These are phyloP conservation scores for Raffaelea ambrosiae DNA, from an alignment of 2,329 filamentous ascomycete species.

Conservation along the genomic window DNA sequence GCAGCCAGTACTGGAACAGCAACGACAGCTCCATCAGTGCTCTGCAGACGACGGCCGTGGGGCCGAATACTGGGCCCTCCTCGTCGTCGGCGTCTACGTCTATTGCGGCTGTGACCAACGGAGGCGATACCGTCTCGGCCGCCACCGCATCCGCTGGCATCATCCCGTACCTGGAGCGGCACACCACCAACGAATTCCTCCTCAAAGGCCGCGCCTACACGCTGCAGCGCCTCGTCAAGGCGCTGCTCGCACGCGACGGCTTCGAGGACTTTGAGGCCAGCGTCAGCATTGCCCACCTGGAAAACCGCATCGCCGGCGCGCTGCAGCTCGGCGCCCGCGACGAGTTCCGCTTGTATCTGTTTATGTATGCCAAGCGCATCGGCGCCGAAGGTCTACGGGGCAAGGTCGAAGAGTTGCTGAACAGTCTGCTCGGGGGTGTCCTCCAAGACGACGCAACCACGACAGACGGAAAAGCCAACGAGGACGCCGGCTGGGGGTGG, in stretches of 20 bases:
- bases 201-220: slow-evolving; percentile 88
- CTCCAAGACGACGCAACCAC: slow-evolving; percentile 36
- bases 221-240: slow-evolving; percentile 84
- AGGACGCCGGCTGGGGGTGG: slow-evolving; percentile 47
- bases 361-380: slow-evolving; percentile 95
- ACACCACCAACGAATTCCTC: slow-evolving; percentile 87
- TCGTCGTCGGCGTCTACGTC: slow-evolving; percentile 27
- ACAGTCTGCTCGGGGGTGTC: slow-evolving; percentile 68
- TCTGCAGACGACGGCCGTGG: slow-evolving; percentile 62
- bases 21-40: slow-evolving; percentile 84
- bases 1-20: slow-evolving; percentile 98
- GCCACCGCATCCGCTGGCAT: slow-evolving; percentile 78
- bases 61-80: slow-evolving; percentile 32
- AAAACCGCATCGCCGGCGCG: slow-evolving; percentile 88
- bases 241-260: slow-evolving; percentile 76
- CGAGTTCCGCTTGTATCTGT: slow-evolving; percentile 89
- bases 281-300: slow-evolving; percentile 87
- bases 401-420: slow-evolving; percentile 89
- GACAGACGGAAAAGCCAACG: slow-evolving; percentile 26
- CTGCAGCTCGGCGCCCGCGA: slow-evolving; percentile 77
- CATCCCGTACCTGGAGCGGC: slow-evolving; percentile 85
- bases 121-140: slow-evolving; percentile 60
- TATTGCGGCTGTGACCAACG: slow-evolving; percentile 19
- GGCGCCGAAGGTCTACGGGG: slow-evolving; percentile 78
- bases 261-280: slow-evolving; percentile 87